phyloP scores from a whole-genome alignment of 177 flowering plant species.

The Vitis hybrid region DNA sequence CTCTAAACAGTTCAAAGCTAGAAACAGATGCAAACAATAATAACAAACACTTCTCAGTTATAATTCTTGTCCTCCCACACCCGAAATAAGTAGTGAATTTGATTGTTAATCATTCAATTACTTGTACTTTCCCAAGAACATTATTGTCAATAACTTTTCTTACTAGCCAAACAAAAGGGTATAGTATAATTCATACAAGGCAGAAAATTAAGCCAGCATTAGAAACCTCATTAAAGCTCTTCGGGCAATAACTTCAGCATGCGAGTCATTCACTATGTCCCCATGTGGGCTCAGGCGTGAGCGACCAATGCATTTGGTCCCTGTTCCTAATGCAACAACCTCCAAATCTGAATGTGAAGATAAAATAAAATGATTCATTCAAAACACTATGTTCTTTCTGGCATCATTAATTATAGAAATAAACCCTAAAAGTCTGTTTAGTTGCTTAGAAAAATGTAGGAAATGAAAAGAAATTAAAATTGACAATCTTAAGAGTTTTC shows the following conservation, averaged over 20 bases:
- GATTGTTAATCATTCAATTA: too few relatives aligned
- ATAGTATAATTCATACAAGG: background rate
- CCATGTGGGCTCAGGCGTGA: conserved; percentile 64
- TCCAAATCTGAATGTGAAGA: conserved; percentile 47
- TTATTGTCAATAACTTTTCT: background rate
- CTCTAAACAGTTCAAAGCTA: too few relatives aligned
- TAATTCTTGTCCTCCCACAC: too few relatives aligned
- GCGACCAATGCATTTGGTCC: conserved; percentile 82
- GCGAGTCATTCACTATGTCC: conserved; percentile 87
- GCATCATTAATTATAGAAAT: too few relatives aligned
- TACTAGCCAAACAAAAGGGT: background rate
- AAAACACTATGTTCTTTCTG: background rate
- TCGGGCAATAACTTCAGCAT: conserved; percentile 86
- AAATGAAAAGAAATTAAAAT: background rate
- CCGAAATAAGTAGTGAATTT: too few relatives aligned
- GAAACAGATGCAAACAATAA: too few relatives aligned
- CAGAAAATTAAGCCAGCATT: background rate
- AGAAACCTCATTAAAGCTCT: conserved; percentile 80
- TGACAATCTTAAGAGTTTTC: background rate
- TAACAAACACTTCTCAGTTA: too few relatives aligned
- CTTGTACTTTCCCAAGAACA: background rate
- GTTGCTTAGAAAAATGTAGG: background rate
- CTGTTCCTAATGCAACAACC: conserved; percentile 88
- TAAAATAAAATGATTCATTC: background rate
- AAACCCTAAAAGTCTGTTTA: too few relatives aligned